Conservation (phyloP, 2,329 filamentous ascomycete genomes). For the Didymellaceae sp. region DNA sequence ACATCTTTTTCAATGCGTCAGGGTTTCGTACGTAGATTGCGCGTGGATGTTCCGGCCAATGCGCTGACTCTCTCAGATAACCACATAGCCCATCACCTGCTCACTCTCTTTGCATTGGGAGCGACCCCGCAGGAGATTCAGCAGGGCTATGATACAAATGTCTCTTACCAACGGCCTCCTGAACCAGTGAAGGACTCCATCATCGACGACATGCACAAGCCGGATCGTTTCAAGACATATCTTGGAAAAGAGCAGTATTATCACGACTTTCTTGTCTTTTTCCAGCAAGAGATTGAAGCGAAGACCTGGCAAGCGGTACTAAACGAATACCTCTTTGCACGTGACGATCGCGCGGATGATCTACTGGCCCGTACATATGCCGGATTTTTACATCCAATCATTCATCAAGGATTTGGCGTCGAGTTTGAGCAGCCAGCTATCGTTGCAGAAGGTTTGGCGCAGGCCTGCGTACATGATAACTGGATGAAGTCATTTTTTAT, state of each 20-base stretch:
- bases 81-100: constrained; percentile 79
- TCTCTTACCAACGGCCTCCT: constrained; percentile 67
- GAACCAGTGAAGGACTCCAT: constrained; percentile 57
- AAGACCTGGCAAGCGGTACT: constrained; percentile 69
- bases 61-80: no score
- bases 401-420: constrained; percentile 84
- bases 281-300: constrained; percentile 72
- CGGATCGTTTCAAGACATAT: constrained; percentile 61
- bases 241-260: constrained; percentile 72
- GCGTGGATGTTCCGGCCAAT: no score
- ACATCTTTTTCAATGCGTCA: constrained; percentile 78
- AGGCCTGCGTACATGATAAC: constrained; percentile 72
- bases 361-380: constrained; percentile 73
- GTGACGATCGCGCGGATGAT: constrained; percentile 69
- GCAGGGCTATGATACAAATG: constrained; percentile 69
- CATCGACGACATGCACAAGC: constrained; percentile 64
- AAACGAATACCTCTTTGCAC: constrained; percentile 71
- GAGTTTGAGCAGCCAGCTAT: constrained; percentile 84
- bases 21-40: no score
- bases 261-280: constrained; percentile 77
- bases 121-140: constrained; percentile 67
- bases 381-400: constrained; percentile 78
- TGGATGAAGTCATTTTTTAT: constrained; percentile 64
- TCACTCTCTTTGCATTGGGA: constrained; percentile 78
- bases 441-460: constrained; percentile 79